phyloP scores from a whole-genome alignment of 805 yeast species.

The Suhomyces emberorum region DNA sequence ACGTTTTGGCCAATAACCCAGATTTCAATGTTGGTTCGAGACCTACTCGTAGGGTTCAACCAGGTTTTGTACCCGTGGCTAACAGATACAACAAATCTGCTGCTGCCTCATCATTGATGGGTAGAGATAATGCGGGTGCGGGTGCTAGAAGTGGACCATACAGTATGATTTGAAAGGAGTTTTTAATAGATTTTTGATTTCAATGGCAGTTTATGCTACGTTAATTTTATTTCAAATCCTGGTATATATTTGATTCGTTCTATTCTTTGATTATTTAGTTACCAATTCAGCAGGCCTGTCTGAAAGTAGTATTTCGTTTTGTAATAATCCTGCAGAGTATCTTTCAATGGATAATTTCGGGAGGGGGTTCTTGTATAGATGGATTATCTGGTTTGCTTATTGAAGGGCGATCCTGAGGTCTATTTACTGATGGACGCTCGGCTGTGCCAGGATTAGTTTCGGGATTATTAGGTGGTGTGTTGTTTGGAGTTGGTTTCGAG shows the following conservation, averaged over 20 bases:
- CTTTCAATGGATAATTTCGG: no score
- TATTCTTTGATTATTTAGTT: neutral
- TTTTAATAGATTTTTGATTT: no score
- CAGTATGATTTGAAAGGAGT: slow-evolving; percentile 15
- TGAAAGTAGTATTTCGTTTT: neutral
- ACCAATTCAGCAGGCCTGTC: neutral
- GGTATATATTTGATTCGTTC: neutral
- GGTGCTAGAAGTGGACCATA: slow-evolving; percentile 13
- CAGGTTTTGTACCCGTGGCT: slow-evolving; percentile 21
- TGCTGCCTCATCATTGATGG: slow-evolving; percentile 12
- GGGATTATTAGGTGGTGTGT: neutral
- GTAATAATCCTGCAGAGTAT: no score
- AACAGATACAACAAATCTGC: slow-evolving; percentile 10
- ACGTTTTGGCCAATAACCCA: slow-evolving; percentile 37
- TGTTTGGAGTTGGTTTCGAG: no score
- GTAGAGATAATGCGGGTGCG: slow-evolving; percentile 13
- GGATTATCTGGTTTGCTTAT: no score
- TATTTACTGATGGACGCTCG: no score
- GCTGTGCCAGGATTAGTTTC: no score
- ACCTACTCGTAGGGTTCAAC: slow-evolving; percentile 18
- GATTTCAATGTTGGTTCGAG: slow-evolving; percentile 27
- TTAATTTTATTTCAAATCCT: no score
- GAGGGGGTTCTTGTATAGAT: no score
- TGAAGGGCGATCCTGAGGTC: no score
- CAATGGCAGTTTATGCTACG: no score